These are phyloP conservation scores for Nitzschia sp. DNA, from an alignment of 108 stramenopile genomes.

Conservation along the genomic window DNA sequence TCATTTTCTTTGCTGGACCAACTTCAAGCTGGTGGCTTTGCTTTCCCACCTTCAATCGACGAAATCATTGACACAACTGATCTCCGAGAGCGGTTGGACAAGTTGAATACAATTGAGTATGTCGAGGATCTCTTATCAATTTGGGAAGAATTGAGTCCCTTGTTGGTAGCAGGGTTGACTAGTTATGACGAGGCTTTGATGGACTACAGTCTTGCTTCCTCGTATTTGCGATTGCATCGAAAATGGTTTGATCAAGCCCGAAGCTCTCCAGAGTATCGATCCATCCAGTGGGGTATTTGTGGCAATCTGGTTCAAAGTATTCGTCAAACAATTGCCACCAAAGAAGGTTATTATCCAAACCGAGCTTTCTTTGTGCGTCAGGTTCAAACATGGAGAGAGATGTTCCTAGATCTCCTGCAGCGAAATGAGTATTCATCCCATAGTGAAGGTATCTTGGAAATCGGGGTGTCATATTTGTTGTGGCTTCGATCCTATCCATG, in stretches of 20 bases:
- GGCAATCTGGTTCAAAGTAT: conserved; percentile 16
- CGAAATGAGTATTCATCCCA: conserved; percentile 9
- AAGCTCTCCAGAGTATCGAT: conserved; percentile 15
- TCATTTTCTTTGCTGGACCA: conserved; percentile 35
- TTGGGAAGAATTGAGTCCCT: conserved; percentile 18
- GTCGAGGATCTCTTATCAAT: conserved; percentile 28
- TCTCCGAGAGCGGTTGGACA: conserved; percentile 5
- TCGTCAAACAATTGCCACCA: neutral
- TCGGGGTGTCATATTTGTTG: conserved; percentile 5
- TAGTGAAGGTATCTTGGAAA: neutral
- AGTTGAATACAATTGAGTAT: conserved; percentile 15
- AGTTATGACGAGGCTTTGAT: neutral
- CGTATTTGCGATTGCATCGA: conserved; percentile 22
- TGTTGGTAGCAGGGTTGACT: conserved; percentile 6
- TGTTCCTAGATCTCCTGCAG: conserved; percentile 32
- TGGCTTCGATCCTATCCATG: neutral
- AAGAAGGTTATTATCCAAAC: neutral
- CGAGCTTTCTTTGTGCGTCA: neutral
- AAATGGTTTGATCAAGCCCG: conserved; percentile 31
- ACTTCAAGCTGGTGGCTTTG: conserved; percentile 13
- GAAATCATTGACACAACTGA: conserved; percentile 22
- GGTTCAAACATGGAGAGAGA: conserved; percentile 28
- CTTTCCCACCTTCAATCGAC: conserved; percentile 11
- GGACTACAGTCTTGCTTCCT: neutral
- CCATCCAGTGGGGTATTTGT: conserved; percentile 23